Percentiles rank a stretch among this genome's conserved stretches.
These are phyloP conservation scores for Globisporangium emineosum DNA, from an alignment of 352 stramenopile species.

Conservation along the genomic window DNA sequence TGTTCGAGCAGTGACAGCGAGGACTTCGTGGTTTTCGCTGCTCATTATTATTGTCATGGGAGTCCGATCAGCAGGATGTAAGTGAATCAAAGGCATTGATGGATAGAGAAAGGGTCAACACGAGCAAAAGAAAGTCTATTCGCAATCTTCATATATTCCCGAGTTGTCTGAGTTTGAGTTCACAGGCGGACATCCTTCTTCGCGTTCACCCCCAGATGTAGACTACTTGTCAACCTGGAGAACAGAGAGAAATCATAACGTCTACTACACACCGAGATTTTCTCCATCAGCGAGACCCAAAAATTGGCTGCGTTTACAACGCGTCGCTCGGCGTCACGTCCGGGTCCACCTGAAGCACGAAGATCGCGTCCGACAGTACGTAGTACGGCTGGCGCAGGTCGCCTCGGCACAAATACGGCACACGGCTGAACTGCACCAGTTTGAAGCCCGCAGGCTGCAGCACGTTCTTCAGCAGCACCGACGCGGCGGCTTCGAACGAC, in stretches of 20 bases:
- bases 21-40: background rate
- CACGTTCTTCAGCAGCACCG: constrained; percentile 63
- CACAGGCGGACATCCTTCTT: background rate
- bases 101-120: background rate
- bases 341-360: constrained; percentile 62
- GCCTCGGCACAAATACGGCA: constrained; percentile 80
- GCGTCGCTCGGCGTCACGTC: constrained; percentile 8
- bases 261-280: background rate
- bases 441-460: constrained; percentile 69
- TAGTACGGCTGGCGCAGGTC: constrained; percentile 82
- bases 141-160: background rate
- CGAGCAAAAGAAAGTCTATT: background rate
- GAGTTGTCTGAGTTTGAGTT: background rate
- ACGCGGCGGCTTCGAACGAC: constrained; percentile 66
- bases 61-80: background rate
- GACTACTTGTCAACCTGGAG: no score
- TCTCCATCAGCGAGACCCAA: background rate
- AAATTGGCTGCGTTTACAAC: background rate
- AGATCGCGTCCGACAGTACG: constrained; percentile 82
- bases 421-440: constrained; percentile 72
- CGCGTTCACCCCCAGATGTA: no score
- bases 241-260: background rate
- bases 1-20: background rate
- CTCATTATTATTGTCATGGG: background rate
- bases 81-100: background rate